These are phyloP conservation scores for Tothia fuscella DNA, from an alignment of 2,329 filamentous ascomycete species.

Conservation along the genomic window DNA sequence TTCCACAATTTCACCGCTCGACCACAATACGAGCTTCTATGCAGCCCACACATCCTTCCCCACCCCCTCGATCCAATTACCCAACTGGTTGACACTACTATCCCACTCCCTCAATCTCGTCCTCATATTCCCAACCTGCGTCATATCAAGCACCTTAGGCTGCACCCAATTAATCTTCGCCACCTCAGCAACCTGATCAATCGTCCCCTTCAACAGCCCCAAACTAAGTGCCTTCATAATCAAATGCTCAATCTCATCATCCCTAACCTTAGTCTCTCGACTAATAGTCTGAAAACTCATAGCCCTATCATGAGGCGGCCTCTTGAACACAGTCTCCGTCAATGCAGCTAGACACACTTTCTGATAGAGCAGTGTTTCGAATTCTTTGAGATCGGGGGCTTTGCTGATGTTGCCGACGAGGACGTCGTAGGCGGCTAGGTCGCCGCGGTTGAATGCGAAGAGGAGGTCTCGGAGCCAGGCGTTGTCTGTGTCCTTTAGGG, in stretches of 20 bases:
- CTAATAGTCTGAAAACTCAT: constrained; percentile 87
- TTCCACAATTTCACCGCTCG: too few species aligned
- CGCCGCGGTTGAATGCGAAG: constrained; percentile 93
- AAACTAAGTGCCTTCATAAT: constrained; percentile 99
- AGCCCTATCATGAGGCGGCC: constrained; percentile 86
- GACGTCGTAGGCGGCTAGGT: constrained; percentile 75
- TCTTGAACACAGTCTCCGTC: constrained; percentile 91
- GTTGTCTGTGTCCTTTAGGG: constrained; percentile 61
- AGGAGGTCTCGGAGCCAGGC: constrained; percentile 91
- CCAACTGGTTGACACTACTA: constrained; percentile 85
- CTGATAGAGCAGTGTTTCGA: constrained; percentile 78
- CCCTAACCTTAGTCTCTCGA: constrained; percentile 81
- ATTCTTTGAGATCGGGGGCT: constrained; percentile 65
- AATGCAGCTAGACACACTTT: constrained; percentile 96
- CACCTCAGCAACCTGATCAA: constrained; percentile 90
- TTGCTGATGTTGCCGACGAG: constrained; percentile 70
- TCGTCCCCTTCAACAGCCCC: constrained; percentile 78
- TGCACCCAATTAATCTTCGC: constrained; percentile 98
- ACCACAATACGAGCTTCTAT: too few species aligned
- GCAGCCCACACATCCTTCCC: constrained; percentile 95
- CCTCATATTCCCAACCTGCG: constrained; percentile 89
- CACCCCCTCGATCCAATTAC: constrained; percentile 90
- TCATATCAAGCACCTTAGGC: constrained; percentile 92
- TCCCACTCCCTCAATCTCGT: constrained; percentile 87
- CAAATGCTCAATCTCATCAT: constrained; percentile 89